Evolutionary conservation across 2,329 filamentous ascomycete species (phyloP), one percentile per base, ranked within the genome.

Genomic region (Ceratocystis papillata): DNA sequence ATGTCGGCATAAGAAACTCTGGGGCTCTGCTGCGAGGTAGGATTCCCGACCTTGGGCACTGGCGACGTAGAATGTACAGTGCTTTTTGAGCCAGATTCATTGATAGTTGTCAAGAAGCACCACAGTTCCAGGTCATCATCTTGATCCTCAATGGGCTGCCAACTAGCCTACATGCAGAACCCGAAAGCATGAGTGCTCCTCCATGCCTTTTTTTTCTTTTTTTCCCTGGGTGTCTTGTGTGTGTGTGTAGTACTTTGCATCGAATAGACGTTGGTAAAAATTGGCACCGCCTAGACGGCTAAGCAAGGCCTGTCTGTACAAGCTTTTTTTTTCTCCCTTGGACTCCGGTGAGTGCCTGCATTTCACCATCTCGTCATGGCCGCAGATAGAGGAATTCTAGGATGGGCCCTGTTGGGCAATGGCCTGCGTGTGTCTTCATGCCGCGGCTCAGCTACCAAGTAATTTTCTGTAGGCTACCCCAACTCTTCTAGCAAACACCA

Each of bases 101-200:
- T 30, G 53, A 59, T 59, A 59, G 53, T 59, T 59, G 53, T 30
- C 53, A 59, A n/a, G 53, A 7, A 59, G 33, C 33, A n/a, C 28
- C n/a, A 33, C 53, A 59, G 53, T 59, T 59, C 53, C 53, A 59
- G 17, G 53, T 59, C 53, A 59, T 33, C 53, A 59, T n/a, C 53
- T 59, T 25, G 53, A 59, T 59, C 53, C 53, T 59, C 53, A 30
- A 17, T 59, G 25, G 33, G 53, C 53, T 59, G 53, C 53, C 53
- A 59, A 30, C 53, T 59, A 59, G 53, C 28, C 53, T 59, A 33
- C 10, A 20, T 59, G 53, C 53, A 59, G 28, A 30, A 59, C 53
- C 48, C 25, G 48, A 53, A 53, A 25, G 48, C 48, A 53, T 25
- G 48, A 33, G 53, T n/a, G 6, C 28, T 30, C 25, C 53, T 15